Conservation (phyloP, 2,329 filamentous ascomycete species). For the Fonsecaea nubica region DNA sequence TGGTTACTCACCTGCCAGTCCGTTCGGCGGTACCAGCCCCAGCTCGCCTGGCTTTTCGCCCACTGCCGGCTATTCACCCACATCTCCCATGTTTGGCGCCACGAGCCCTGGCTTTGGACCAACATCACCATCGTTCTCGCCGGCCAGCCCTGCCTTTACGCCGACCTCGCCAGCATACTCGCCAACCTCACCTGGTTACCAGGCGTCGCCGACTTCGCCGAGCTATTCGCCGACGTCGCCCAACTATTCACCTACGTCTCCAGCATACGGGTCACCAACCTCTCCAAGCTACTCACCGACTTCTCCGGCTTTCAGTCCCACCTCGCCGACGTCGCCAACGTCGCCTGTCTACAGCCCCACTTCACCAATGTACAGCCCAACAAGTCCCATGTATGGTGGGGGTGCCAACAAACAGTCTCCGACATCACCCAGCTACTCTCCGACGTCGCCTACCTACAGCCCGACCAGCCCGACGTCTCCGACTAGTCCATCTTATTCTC, state of each 20-base stretch:
- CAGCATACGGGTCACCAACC: slow-evolving; percentile 49
- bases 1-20: slow-evolving; percentile 71
- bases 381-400: slow-evolving; percentile 54
- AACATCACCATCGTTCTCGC: slow-evolving; percentile 61
- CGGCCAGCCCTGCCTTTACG: slow-evolving; percentile 64
- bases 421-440: slow-evolving; percentile 62
- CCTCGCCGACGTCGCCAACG: slow-evolving; percentile 72
- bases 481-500: slow-evolving; percentile 58
- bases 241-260: slow-evolving; percentile 63
- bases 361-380: slow-evolving; percentile 66
- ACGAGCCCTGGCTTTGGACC: slow-evolving; percentile 62
- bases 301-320: slow-evolving; percentile 68
- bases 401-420: slow-evolving; percentile 52
- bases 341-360: slow-evolving; percentile 71
- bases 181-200: slow-evolving; percentile 71
- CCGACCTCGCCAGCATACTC: slow-evolving; percentile 74
- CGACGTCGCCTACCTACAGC: slow-evolving; percentile 67
- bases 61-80: slow-evolving; percentile 71
- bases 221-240: slow-evolving; percentile 67
- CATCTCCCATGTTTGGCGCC: slow-evolving; percentile 69
- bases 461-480: slow-evolving; percentile 66
- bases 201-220: slow-evolving; percentile 73
- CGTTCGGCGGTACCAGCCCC: slow-evolving; percentile 73
- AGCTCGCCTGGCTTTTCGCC: slow-evolving; percentile 72
- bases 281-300: slow-evolving; percentile 67